Conservation (phyloP, 345 rosid species). For the Ceriops decandra region DNA sequence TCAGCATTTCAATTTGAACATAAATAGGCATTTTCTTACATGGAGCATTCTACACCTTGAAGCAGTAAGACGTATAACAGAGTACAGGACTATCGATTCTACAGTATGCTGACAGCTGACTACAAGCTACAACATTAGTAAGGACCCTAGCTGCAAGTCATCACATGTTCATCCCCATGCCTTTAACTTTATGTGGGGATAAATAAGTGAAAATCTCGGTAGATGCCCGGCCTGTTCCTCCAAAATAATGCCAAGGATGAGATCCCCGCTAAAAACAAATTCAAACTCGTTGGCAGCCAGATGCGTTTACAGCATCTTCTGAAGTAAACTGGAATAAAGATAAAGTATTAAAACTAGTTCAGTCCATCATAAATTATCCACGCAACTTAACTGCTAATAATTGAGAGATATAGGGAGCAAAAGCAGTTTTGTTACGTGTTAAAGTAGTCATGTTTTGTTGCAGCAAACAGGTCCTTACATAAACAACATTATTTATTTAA, state of each 20-base stretch:
- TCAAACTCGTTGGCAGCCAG: neutral
- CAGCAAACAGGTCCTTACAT: no score
- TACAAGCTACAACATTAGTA: constrained; percentile 15
- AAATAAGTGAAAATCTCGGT: neutral
- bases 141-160: neutral
- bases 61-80: neutral
- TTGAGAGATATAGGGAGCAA: neutral
- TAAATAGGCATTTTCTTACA: constrained; percentile 11
- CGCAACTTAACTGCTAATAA: neutral
- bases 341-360: no score
- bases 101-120: neutral
- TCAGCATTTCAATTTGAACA: neutral
- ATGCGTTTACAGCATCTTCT: no score
- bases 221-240: neutral
- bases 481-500: no score
- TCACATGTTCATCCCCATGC: constrained; percentile 7
- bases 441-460: no score
- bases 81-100: neutral
- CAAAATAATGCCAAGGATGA: constrained; percentile 3
- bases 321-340: no score
- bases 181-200: neutral
- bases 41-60: neutral
- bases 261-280: neutral
- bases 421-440: no score
- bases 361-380: no score